Percentiles rank a stretch among this genome's conserved stretches.
Evolutionary conservation across 2,329 filamentous ascomycete species (phyloP).

Genomic region (Pestalotiopsis sp.): DNA sequence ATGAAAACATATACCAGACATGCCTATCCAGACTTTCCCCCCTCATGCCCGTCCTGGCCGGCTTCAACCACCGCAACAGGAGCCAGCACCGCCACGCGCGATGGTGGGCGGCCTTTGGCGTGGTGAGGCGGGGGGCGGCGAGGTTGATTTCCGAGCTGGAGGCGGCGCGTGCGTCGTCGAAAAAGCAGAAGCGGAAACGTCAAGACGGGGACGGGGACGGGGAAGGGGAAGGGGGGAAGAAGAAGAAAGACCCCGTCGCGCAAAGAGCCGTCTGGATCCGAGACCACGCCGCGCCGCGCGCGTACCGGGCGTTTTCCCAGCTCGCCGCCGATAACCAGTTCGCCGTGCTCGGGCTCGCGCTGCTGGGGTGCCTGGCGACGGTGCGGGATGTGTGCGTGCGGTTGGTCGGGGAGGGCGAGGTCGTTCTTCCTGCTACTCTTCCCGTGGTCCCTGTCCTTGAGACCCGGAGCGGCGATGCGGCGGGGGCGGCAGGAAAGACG

Average conservation of each 20-base stretch:
- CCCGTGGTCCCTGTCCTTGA: background rate
- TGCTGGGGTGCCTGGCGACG: conserved; percentile 67
- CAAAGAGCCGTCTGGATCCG: conserved; percentile 41
- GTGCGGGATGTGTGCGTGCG: conserved; percentile 48
- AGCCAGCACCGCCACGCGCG: conserved; percentile 83
- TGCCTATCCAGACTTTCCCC: conserved; percentile 36
- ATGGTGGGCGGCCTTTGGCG: conserved; percentile 78
- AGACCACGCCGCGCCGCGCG: conserved; percentile 40
- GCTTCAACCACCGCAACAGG: conserved; percentile 80
- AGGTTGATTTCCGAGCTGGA: conserved; percentile 49
- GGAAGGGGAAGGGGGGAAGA: conserved; percentile 16
- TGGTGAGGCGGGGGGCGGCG: conserved; percentile 68
- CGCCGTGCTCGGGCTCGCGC: conserved; percentile 69
- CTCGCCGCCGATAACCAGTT: conserved; percentile 74
- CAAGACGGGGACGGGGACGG: conserved; percentile 29
- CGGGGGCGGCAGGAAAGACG: conserved; percentile 4
- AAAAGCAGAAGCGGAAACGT: conserved; percentile 39
- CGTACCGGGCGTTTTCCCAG: conserved; percentile 67
- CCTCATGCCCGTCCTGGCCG: conserved; percentile 62
- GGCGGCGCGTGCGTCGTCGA: conserved; percentile 19
- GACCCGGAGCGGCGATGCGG: background rate
- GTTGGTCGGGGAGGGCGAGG: conserved; percentile 29
- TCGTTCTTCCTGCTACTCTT: background rate
- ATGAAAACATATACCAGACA: background rate
- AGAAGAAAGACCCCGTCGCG: conserved; percentile 16